A percentile compares a stretch with the other conserved stretches of the same genome.
Evolutionary conservation across 176 grass and related monocot genomes (phyloP).

Genomic region (Leersia perrieri): DNA sequence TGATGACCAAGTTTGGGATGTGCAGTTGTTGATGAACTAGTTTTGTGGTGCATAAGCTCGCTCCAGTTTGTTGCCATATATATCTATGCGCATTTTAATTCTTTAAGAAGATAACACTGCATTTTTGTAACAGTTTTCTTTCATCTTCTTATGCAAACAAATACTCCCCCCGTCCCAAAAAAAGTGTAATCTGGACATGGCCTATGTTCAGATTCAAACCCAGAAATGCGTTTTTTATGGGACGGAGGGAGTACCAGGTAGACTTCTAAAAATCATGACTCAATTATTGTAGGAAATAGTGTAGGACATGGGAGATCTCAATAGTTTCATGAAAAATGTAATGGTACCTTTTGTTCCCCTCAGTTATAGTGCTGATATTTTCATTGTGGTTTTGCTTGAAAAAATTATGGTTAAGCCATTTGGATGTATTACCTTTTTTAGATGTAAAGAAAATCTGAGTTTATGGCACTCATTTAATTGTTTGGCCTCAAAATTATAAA

Average conservation of each 20-base stretch:
- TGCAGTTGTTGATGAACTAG: background rate
- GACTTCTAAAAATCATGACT: background rate
- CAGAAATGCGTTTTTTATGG: too few relatives aligned
- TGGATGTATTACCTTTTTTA: background rate
- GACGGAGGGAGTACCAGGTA: too few relatives aligned
- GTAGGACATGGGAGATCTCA: background rate
- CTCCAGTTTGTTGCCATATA: too few relatives aligned
- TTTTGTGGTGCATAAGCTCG: background rate
- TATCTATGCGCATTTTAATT: too few relatives aligned
- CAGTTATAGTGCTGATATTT: background rate
- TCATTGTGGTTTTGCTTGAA: background rate
- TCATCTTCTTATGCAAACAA: background rate
- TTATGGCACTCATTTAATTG: background rate
- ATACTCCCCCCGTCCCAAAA: too few relatives aligned
- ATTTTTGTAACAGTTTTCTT: background rate
- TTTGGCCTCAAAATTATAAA: background rate
- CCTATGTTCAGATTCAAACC: too few relatives aligned
- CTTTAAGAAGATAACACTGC: background rate
- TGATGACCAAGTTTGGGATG: too few relatives aligned
- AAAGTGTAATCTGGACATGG: too few relatives aligned
- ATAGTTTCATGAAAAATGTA: background rate
- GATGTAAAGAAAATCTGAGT: background rate
- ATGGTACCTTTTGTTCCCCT: background rate
- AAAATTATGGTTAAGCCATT: background rate
- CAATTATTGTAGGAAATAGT: background rate